Evolutionary conservation across 257 asterid genomes (phyloP), one percentile per base, ranked within the genome.

Genomic region (Asclepias syriaca): DNA sequence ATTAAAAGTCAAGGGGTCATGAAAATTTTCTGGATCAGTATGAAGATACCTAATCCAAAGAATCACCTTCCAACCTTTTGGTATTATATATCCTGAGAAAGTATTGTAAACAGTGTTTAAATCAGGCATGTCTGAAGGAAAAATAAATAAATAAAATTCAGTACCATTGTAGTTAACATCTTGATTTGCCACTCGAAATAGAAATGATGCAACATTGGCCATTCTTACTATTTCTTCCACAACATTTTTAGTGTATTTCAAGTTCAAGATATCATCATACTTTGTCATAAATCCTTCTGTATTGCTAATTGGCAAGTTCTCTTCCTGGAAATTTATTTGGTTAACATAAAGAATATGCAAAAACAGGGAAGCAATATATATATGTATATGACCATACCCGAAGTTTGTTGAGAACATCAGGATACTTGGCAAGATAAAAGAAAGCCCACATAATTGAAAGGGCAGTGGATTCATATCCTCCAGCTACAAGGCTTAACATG

Each of bases 11-110:
- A 80, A 14, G 0, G 89, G 89, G 72, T 88, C 87, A 40, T 88
- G 83, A 71, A 85, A 85, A 76, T 80, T 63, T 15, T 84, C 86
- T 1, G 90, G 85, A 76, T 79, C 64, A 6, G 84, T 76, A 56
- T 87, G 93, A 54, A 84, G 81, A 69, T 87, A 82, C 24, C 93
- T 81, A 24, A 79, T 16, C 93, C 90, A 85, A 74, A 87, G 78
- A 13, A 77, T 55, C 54, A 87, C 87, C 69, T 81, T 79, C 93
- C 93, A 87, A 1, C 89, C 90, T 75, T 84, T 85, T 0, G 90
- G 90, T 50, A 87, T 85, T 68, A 15, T 84, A 46, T 76, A 78
- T 69, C 93, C 93, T 85, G 81, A 74, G 53, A 24, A 43, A 22
- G 40, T 46, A 58, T 24, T 24, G 27, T 3, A 57, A 57, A 11